phyloP scores from a whole-genome alignment of 768 basidiomycete species.

The Hygrophoropsis aurantiaca region DNA sequence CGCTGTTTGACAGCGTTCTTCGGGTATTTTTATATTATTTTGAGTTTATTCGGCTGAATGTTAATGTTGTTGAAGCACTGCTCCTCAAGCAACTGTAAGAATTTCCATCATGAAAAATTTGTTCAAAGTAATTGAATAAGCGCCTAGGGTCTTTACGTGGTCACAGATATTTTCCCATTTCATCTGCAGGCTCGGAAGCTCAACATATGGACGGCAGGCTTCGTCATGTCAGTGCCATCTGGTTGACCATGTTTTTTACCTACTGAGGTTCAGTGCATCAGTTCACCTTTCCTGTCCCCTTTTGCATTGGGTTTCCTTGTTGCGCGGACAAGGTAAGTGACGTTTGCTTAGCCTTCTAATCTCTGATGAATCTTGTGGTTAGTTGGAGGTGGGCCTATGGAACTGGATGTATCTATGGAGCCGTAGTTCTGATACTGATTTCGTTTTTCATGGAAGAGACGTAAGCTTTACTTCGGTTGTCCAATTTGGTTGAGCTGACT shows the following conservation, averaged over 20 bases:
- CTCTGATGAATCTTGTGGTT: not conserved
- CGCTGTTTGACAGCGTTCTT: constrained; percentile 32
- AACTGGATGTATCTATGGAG: constrained; percentile 47
- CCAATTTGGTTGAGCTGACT: not conserved
- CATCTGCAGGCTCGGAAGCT: constrained; percentile 53
- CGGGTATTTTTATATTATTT: too few relatives aligned
- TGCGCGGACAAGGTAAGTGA: constrained; percentile 22
- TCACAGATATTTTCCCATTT: constrained; percentile 54
- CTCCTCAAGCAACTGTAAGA: not conserved
- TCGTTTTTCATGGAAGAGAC: constrained; percentile 51
- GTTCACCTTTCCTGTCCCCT: constrained; percentile 28
- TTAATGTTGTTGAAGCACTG: not conserved
- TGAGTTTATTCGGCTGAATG: too few relatives aligned
- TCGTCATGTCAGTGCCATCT: constrained; percentile 52
- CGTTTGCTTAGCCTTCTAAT: not conserved
- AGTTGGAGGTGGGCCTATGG: constrained; percentile 57
- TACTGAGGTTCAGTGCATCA: constrained; percentile 24
- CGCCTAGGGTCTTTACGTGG: constrained; percentile 40
- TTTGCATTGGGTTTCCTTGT: constrained; percentile 29
- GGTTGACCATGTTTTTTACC: constrained; percentile 38
- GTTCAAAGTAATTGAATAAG: not conserved
- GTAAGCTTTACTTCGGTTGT: constrained; percentile 24
- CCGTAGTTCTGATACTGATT: constrained; percentile 46
- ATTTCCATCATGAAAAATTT: not conserved
- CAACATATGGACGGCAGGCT: constrained; percentile 54